Conservation (phyloP, 2,329 filamentous ascomycete genomes). For the Cercospora zeae-maydis region DNA sequence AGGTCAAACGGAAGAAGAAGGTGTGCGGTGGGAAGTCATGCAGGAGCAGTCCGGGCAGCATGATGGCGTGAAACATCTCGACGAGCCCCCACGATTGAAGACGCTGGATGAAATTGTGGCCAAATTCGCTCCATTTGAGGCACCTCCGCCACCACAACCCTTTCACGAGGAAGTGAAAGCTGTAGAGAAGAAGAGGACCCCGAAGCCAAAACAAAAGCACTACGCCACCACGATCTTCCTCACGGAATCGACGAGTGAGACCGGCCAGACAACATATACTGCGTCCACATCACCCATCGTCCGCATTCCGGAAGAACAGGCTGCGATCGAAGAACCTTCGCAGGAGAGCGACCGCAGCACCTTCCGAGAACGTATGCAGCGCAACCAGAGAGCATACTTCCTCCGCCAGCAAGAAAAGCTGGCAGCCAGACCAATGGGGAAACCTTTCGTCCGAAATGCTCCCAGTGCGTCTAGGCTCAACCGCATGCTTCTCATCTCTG, state of each 20-base stretch:
- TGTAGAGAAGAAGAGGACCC: constrained; percentile 19
- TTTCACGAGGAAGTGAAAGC: constrained; percentile 28
- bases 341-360: constrained; percentile 35
- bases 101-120: constrained; percentile 42
- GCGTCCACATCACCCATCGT: constrained; percentile 52
- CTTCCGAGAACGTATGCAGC: constrained; percentile 69
- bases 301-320: constrained; percentile 32
- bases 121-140: constrained; percentile 69
- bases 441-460: constrained; percentile 17
- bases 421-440: constrained; percentile 8
- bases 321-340: constrained; percentile 31
- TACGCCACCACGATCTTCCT: constrained; percentile 51
- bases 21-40: constrained; percentile 38
- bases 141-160: constrained; percentile 74
- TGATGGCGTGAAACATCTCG: constrained; percentile 33
- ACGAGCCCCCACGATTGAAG: constrained; percentile 29
- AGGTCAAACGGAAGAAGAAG: constrained; percentile 34
- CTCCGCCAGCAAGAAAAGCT: constrained; percentile 24
- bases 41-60: constrained; percentile 36
- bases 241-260: constrained; percentile 51
- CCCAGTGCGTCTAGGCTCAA: constrained; percentile 28
- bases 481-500: constrained; percentile 77
- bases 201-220: constrained; percentile 22
- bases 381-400: constrained; percentile 54
- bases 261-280: constrained; percentile 52